Evolutionary conservation across 179 eudicot species (phyloP).

Genomic region (Silene coronaria): DNA sequence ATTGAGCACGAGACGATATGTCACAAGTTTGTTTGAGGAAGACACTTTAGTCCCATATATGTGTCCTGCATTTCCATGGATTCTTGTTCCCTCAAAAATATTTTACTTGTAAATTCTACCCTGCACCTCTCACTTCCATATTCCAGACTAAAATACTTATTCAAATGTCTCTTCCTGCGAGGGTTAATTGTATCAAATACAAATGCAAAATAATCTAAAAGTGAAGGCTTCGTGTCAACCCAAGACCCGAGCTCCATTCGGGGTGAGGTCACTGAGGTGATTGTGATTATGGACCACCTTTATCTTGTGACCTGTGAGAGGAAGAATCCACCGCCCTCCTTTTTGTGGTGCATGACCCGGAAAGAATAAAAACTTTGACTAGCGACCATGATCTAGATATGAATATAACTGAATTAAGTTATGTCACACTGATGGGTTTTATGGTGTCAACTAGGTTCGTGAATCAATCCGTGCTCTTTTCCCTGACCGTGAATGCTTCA

Average conservation of each 20-base stretch:
- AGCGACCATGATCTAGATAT: not conserved
- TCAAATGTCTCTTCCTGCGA: not conserved
- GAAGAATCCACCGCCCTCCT: not conserved
- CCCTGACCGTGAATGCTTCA: conserved; percentile 93
- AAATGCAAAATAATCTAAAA: not conserved
- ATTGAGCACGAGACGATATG: not conserved
- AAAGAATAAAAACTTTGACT: not conserved
- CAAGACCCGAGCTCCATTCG: not conserved
- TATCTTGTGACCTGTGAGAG: conserved; percentile 6
- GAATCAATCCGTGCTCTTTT: conserved; percentile 96
- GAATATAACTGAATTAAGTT: not conserved
- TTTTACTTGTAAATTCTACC: not conserved
- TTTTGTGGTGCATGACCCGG: not conserved
- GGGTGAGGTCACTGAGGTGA: not conserved
- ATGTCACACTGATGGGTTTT: conserved; percentile 14
- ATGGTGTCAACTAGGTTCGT: conserved; percentile 52
- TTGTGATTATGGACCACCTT: not conserved
- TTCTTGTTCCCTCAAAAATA: not conserved
- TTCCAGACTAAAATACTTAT: not conserved
- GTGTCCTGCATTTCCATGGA: not conserved
- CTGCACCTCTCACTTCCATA: not conserved
- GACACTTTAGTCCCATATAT: not conserved
- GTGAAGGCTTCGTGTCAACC: not conserved
- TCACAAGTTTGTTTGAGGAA: not conserved
- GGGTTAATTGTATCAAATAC: not conserved